phyloP scores from a whole-genome alignment of 192 early-diverging fungal genomes.

The Coemansia sp. region DNA sequence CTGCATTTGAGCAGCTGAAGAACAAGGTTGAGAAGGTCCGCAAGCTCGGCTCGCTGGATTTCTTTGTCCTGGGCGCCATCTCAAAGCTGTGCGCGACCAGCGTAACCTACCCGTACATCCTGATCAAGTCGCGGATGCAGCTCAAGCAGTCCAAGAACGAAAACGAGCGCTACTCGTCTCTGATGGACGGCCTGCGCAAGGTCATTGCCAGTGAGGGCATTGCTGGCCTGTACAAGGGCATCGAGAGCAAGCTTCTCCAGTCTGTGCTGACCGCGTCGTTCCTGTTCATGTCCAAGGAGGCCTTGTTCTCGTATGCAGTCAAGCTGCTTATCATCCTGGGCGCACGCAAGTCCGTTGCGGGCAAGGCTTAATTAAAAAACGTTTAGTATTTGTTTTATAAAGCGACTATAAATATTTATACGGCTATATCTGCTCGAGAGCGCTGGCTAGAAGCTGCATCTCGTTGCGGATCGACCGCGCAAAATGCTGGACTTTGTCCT shows the following conservation, averaged over 20 bases:
- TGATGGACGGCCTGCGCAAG: constrained; percentile 87
- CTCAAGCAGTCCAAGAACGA: constrained; percentile 81
- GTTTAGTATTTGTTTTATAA: constrained; percentile 1
- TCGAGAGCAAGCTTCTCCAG: constrained; percentile 95
- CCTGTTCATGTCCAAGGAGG: constrained; percentile 93
- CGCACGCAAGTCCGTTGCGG: constrained; percentile 44
- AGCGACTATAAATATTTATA: background rate
- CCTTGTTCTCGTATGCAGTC: constrained; percentile 68
- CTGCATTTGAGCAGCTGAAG: constrained; percentile 95
- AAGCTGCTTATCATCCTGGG: constrained; percentile 47
- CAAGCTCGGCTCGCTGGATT: constrained; percentile 78
- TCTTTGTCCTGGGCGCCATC: constrained; percentile 94
- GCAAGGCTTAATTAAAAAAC: constrained; percentile 7
- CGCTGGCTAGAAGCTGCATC: constrained; percentile 70
- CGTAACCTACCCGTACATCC: constrained; percentile 98
- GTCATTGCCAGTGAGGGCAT: constrained; percentile 89
- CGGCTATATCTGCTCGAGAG: constrained; percentile 59
- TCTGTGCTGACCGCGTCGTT: constrained; percentile 93
- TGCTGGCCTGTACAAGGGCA: constrained; percentile 83
- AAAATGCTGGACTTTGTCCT: constrained; percentile 82
- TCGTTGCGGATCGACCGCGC: constrained; percentile 75
- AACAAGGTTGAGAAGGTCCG: constrained; percentile 58
- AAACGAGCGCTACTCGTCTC: constrained; percentile 70
- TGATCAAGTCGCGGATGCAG: constrained; percentile 98
- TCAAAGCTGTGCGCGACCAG: constrained; percentile 92